Evolutionary conservation across 2,329 filamentous ascomycete species (phyloP), one percentile per base, ranked within the genome.

Genomic region (Ophiocordyceps camponoti-saundersi): DNA sequence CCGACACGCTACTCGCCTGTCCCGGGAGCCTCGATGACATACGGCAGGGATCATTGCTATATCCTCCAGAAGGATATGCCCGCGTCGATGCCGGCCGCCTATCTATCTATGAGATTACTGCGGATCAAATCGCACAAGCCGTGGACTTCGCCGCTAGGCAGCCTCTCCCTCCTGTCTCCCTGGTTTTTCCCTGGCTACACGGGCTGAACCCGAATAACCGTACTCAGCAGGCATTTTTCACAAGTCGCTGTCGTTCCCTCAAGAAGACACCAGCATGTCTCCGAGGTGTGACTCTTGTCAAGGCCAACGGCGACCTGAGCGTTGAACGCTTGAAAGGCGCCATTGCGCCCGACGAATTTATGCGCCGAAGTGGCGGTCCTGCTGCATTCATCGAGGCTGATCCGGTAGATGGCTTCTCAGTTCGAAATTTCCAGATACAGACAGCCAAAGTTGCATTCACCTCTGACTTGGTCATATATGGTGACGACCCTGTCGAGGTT

Each of bases 381-480:
- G 65, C 74, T 42, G 72, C 79, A 21, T 95, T 98, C 58, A 67
- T 88, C 50, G 85, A 94, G 42, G 75, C 82, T 40, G 92, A 98
- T 58, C 92, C 92, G 1, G 75, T 69, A 48, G 85, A 94, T 53
- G 92, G 92, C 10, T 96, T 96, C 59, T 95, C 87, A 5, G 89
- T 96, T 42, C 79, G 92, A 43, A 96, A 96, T 61, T 98, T 98
- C 59, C 90, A 96, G 56, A 96, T 96, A 39, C 92, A 98, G 62
- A 76, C 85, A 0, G 84, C 84, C 49, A 98, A 98, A 62, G 69
- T 85, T 53, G 89, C 89, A 47, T 78, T 84, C 53, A 76, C 92
- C 10, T 95, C 89, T 1, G 92, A 98, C 60, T 86, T 98, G 52
- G 75, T 98, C 40, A 77, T 98, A 1, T 98, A 98, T 59, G 87